Conservation (phyloP, 139 green algal species). For the Parachlorella kessleri region DNA sequence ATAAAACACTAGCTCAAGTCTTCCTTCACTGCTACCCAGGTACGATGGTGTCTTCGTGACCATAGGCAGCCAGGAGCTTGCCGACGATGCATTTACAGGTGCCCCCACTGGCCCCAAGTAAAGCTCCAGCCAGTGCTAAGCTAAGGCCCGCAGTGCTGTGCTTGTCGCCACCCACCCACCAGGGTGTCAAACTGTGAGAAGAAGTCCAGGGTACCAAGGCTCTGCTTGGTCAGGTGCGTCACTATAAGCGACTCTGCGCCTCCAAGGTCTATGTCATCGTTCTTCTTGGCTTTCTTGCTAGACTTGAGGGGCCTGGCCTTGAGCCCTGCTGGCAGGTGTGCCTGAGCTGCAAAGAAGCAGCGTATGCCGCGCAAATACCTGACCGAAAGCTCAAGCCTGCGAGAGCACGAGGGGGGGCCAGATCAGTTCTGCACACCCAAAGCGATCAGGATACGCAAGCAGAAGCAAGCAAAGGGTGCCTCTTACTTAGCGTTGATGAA, state of each 20-base stretch:
- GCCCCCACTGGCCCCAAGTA: too few species aligned
- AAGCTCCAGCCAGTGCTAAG: too few species aligned
- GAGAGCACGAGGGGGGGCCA: neutral
- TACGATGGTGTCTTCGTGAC: too few species aligned
- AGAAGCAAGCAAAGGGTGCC: neutral
- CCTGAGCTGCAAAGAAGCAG: constrained; percentile 9
- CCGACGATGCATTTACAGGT: too few species aligned
- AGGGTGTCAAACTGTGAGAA: constrained; percentile 7
- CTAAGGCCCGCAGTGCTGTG: too few species aligned
- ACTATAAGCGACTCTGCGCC: constrained; percentile 16
- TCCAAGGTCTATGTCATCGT: constrained; percentile 14
- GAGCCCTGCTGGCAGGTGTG: neutral
- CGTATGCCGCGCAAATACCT: constrained; percentile 1
- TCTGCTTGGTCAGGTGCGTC: neutral
- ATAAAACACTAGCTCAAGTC: too few species aligned
- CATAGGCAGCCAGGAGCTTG: too few species aligned
- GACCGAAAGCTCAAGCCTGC: neutral
- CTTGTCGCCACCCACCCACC: too few species aligned
- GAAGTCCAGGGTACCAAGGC: neutral
- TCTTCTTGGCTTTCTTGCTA: neutral
- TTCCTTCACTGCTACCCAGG: too few species aligned
- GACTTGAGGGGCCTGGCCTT: neutral
- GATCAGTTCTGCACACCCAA: neutral
- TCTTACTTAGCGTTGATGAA: neutral
- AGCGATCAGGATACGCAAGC: neutral